These are phyloP conservation scores for Ogataea ganodermae DNA, from an alignment of 805 yeast species.

Conservation along the genomic window DNA sequence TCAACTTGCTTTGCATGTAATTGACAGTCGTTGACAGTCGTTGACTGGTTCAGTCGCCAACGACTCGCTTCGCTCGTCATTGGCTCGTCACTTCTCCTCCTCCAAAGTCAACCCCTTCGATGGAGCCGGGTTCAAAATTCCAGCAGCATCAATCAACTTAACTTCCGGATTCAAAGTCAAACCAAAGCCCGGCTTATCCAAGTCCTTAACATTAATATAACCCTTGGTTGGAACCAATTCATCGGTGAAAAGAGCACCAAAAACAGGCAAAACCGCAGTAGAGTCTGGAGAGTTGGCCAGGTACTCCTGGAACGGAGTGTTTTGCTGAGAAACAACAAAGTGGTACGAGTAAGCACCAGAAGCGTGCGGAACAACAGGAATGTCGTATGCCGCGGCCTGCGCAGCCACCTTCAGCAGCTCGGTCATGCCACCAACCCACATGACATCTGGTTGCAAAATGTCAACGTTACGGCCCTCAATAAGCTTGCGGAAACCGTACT, in stretches of 20 bases:
- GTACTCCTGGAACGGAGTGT: slow-evolving; percentile 55
- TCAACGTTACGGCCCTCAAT: slow-evolving; percentile 51
- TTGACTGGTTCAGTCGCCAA: too few relatives aligned
- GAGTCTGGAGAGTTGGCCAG: slow-evolving; percentile 53
- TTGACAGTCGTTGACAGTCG: too few relatives aligned
- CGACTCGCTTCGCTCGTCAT: not conserved
- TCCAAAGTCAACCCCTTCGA: slow-evolving; percentile 35
- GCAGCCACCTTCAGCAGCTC: slow-evolving; percentile 47
- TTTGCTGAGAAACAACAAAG: slow-evolving; percentile 49
- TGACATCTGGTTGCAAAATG: slow-evolving; percentile 52
- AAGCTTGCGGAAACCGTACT: slow-evolving; percentile 51
- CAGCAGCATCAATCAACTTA: slow-evolving; percentile 42
- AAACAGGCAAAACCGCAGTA: slow-evolving; percentile 39
- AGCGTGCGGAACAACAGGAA: slow-evolving; percentile 56
- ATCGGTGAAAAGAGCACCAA: slow-evolving; percentile 47
- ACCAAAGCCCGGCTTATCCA: slow-evolving; percentile 54
- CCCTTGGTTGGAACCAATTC: slow-evolving; percentile 52
- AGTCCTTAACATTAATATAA: slow-evolving; percentile 38
- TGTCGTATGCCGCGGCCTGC: slow-evolving; percentile 54
- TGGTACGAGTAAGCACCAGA: slow-evolving; percentile 56
- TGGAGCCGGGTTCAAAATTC: slow-evolving; percentile 42
- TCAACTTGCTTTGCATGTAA: too few relatives aligned
- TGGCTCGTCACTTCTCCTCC: not conserved
- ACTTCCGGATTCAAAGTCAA: slow-evolving; percentile 47
- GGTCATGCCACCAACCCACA: slow-evolving; percentile 57